These are phyloP conservation scores for Dryadomyces sulphureus DNA, from an alignment of 2,329 filamentous ascomycete species.

Conservation along the genomic window DNA sequence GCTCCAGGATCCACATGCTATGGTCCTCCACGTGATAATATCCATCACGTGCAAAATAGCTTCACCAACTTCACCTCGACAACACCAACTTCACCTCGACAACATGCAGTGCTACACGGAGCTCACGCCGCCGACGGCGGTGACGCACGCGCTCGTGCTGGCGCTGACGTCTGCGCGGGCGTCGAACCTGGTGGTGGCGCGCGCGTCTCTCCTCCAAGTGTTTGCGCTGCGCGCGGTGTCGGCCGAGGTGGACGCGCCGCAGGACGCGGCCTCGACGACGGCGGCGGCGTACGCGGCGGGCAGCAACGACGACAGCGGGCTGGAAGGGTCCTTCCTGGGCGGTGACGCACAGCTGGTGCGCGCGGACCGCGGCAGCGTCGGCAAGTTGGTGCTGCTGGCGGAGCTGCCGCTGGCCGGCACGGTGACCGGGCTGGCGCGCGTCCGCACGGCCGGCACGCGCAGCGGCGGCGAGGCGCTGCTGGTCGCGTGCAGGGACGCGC, in stretches of 20 bases:
- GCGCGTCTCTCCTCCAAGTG: constrained; percentile 84
- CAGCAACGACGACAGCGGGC: constrained; percentile 47
- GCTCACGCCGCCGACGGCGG: constrained; percentile 82
- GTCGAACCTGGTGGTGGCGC: constrained; percentile 79
- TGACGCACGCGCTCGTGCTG: constrained; percentile 72
- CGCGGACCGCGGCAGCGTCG: constrained; percentile 48
- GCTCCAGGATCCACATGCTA: too few species aligned
- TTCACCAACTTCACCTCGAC: background rate
- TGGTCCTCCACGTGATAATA: too few species aligned
- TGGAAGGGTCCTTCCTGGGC: constrained; percentile 52
- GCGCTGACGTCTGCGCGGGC: constrained; percentile 63
- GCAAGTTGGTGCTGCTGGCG: constrained; percentile 70
- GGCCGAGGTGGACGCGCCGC: constrained; percentile 41
- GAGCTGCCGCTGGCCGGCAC: constrained; percentile 78
- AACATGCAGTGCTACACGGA: constrained; percentile 96
- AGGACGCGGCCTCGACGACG: constrained; percentile 18
- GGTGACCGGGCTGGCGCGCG: constrained; percentile 64
- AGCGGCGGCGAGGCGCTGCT: constrained; percentile 75
- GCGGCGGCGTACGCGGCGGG: constrained; percentile 13
- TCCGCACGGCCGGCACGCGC: constrained; percentile 58
- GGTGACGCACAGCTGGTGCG: constrained; percentile 45
- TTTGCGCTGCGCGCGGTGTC: constrained; percentile 59
- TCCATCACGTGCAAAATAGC: background rate
- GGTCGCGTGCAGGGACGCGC: constrained; percentile 77
- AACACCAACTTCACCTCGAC: background rate